phyloP scores from a whole-genome alignment of 192 early-diverging fungal species.

The Phycomyces blakesleeanus region DNA sequence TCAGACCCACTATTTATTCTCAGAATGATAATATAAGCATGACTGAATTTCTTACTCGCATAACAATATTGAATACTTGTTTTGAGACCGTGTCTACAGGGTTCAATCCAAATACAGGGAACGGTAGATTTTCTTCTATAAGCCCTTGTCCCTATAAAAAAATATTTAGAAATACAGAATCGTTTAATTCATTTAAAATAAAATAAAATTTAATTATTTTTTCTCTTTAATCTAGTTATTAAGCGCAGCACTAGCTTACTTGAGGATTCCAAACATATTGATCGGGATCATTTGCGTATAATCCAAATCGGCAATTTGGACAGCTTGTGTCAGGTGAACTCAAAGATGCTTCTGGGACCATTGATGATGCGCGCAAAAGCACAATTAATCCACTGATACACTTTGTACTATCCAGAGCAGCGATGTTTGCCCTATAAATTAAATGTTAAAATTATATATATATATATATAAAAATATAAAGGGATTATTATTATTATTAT shows the following conservation, averaged over 20 bases:
- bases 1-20: not conserved
- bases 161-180: too few species aligned
- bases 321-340: slow-evolving; percentile 59
- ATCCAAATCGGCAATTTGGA: slow-evolving; percentile 68
- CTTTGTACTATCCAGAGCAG: slow-evolving; percentile 37
- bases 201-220: too few species aligned
- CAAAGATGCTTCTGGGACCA: not conserved
- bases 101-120: slow-evolving; percentile 63
- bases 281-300: slow-evolving; percentile 51
- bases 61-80: slow-evolving; percentile 39
- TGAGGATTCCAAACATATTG: slow-evolving; percentile 68
- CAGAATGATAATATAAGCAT: not conserved
- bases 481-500: too few species aligned
- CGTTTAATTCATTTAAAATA: too few species aligned
- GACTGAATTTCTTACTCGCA: slow-evolving; percentile 28
- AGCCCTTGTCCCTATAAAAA: slow-evolving; percentile 66
- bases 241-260: too few species aligned
- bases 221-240: too few species aligned
- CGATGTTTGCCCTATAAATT: slow-evolving; percentile 43
- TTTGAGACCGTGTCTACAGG: slow-evolving; percentile 31
- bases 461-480: not conserved
- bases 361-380: slow-evolving; percentile 35
- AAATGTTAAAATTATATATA: not conserved
- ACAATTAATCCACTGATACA: slow-evolving; percentile 59
- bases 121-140: slow-evolving; percentile 49